phyloP scores from a whole-genome alignment of 2,329 filamentous ascomycete genomes.

The Orbilia javanica region DNA sequence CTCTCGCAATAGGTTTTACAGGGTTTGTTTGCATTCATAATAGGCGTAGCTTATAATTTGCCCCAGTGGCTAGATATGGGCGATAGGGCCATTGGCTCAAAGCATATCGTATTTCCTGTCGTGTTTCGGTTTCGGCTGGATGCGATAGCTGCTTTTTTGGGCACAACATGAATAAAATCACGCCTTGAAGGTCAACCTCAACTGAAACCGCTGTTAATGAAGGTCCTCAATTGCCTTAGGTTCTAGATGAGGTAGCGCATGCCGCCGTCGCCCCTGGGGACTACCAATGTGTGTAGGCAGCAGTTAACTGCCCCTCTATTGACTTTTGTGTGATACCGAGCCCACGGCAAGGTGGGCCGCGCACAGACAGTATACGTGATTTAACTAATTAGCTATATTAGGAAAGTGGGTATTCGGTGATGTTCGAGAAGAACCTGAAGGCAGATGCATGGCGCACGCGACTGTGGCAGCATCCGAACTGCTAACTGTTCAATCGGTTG shows the following conservation, averaged over 20 bases:
- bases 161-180: not conserved
- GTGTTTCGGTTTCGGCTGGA: not conserved
- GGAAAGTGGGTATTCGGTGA: slow-evolving; percentile 10
- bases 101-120: not conserved
- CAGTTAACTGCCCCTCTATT: not conserved
- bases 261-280: not conserved
- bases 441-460: not conserved
- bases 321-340: not conserved
- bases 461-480: slow-evolving; percentile 13
- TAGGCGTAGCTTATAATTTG: too few species aligned
- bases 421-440: slow-evolving; percentile 11
- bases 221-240: not conserved
- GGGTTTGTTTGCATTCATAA: too few species aligned
- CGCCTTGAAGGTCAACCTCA: not conserved
- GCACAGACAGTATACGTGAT: not conserved
- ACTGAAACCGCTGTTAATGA: not conserved
- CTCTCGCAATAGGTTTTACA: too few species aligned
- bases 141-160: not conserved
- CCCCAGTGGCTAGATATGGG: too few species aligned
- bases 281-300: not conserved
- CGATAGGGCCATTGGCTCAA: not conserved
- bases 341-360: not conserved
- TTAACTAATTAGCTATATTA: slow-evolving; percentile 4
- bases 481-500: not conserved
- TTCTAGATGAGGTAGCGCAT: not conserved